Evolutionary conservation across 176 grass and related monocot genomes (phyloP), one percentile per base, ranked within the genome.

Genomic region (Pontederia paniculata): DNA sequence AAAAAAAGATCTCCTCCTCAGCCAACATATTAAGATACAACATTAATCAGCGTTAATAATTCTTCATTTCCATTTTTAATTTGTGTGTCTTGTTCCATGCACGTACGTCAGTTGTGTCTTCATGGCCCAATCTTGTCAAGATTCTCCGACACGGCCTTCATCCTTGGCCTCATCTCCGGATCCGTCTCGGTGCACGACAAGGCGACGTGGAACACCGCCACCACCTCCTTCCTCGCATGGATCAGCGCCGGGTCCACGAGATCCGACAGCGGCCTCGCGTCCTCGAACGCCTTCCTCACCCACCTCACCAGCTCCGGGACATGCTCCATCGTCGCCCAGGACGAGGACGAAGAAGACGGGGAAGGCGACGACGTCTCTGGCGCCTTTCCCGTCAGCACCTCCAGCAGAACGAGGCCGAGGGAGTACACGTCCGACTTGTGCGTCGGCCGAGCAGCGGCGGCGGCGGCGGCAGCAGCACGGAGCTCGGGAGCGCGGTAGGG

Each of bases 341-440:
- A 76, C 13, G 68, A 80, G 9, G 70, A 56, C 1, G 28, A 37
- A 37, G 28, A 37, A 37, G 28, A 37, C 20, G 81, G 76, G 2
- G 81, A 88, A 3, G 84, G 68, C 11, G 89, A 75, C 10, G 74
- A 50, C 54, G 22, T 8, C 15, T 48, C 44, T 28, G 50, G 20
- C 16, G 9, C 46, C 12, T 80, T 70, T 43, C 93, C 93, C 3
- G 87, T 91, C 60, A 84, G 80, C 53, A 73, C 69, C 77, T 98
- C 93, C 44, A 98, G 72, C 44, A 88, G 80, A 47, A 98, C 77
- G 44, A 98, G 47, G 10, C 93, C 93, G 74, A 98, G 82, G 63
- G 93, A 74, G 78, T 91, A 98, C 64, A 98, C 93, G 65, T 98
- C 93, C 23, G 77, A 86, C 63, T 88, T 98, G 71, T 98, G 93